Conservation (phyloP, 306 rosid genomes). For the Erythrophleum fordii region DNA sequence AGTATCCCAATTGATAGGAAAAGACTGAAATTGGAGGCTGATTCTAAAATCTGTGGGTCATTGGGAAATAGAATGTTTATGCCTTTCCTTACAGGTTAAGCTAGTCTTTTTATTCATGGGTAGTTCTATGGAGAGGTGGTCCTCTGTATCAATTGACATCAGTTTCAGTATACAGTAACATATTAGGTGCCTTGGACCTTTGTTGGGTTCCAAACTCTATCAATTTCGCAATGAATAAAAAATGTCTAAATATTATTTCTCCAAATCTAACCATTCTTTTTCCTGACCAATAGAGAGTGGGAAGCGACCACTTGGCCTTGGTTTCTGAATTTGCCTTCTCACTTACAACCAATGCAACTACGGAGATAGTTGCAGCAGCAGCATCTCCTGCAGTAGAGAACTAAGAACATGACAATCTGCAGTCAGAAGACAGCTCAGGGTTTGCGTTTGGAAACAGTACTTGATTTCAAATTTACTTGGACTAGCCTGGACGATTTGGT, state of each 20-base stretch:
- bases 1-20: not conserved
- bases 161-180: not conserved
- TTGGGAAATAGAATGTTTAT: not conserved
- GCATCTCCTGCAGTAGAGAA: constrained; percentile 36
- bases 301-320: constrained; percentile 88
- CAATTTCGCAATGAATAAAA: not conserved
- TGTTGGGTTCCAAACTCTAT: not conserved
- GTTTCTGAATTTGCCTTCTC: constrained; percentile 81
- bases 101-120: not conserved
- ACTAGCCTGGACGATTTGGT: not conserved
- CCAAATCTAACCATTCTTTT: constrained; percentile 29
- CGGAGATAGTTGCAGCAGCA: constrained; percentile 23
- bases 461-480: constrained; percentile 20
- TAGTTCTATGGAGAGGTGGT: not conserved
- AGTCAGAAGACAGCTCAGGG: constrained; percentile 25
- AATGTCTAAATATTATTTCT: not conserved
- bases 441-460: constrained; percentile 8
- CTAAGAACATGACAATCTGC: constrained; percentile 36
- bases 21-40: not conserved
- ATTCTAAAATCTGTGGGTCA: not conserved
- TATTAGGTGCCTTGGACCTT: not conserved
- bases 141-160: not conserved
- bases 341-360: constrained; percentile 23
- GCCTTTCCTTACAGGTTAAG: not conserved
- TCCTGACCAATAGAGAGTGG: constrained; percentile 63